Percentiles rank a stretch among this genome's conserved stretches.
phyloP scores from a whole-genome alignment of 805 yeast genomes.

The Cyberlindnera maritima region DNA sequence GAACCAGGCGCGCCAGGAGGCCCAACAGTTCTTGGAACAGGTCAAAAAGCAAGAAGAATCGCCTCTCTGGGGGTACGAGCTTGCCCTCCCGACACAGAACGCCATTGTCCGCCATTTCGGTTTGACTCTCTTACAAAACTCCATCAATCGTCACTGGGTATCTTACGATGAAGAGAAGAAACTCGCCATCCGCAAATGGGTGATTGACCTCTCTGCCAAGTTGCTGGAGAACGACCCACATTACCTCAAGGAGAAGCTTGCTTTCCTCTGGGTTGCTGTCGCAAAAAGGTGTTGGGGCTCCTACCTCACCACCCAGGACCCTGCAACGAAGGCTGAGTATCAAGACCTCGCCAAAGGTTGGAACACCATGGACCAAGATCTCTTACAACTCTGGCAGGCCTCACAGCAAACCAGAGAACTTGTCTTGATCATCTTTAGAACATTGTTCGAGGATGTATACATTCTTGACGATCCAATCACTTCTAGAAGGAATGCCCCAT shows the following conservation, averaged over 20 bases:
- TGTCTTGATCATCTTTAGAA: conserved; percentile 73
- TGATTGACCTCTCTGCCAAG: conserved; percentile 68
- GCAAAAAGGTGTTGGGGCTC: conserved; percentile 93
- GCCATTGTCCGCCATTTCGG: conserved; percentile 89
- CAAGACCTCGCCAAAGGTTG: conserved; percentile 65
- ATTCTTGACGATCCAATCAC: conserved; percentile 91
- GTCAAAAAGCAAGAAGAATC: conserved; percentile 78
- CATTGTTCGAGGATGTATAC: conserved; percentile 90
- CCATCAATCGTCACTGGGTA: conserved; percentile 55
- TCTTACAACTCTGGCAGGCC: conserved; percentile 71
- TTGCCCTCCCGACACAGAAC: conserved; percentile 63
- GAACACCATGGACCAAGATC: conserved; percentile 80
- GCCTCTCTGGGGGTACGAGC: conserved; percentile 89
- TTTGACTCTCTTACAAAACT: conserved; percentile 68
- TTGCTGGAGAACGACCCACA: conserved; percentile 74
- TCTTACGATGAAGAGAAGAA: conserved; percentile 57
- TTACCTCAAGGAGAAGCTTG: conserved; percentile 84
- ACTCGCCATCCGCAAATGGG: conserved; percentile 76
- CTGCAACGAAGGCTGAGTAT: conserved; percentile 34
- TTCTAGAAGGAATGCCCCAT: conserved; percentile 67
- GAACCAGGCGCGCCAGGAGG: conserved; percentile 54
- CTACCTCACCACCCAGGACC: conserved; percentile 40
- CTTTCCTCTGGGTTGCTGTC: conserved; percentile 85
- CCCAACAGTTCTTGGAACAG: conserved; percentile 67
- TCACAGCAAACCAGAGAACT: conserved; percentile 68